Evolutionary conservation across 1,139 yeast species (phyloP).

Genomic region (Entelexis paramagnoliae): DNA sequence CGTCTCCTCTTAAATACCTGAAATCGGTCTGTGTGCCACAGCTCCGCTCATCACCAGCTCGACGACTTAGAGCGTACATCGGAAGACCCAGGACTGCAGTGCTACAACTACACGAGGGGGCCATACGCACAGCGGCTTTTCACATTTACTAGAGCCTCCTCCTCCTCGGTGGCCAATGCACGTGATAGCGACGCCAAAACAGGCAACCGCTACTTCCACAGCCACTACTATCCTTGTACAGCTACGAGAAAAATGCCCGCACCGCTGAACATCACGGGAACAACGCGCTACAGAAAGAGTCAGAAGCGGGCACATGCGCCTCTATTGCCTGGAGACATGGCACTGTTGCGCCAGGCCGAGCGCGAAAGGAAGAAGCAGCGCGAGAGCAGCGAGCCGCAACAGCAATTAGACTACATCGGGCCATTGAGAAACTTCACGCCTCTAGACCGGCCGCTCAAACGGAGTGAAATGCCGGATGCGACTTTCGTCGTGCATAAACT

Average conservation of each 20-base stretch:
- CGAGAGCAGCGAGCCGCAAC: conserved; percentile 16
- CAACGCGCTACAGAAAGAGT: conserved; percentile 10
- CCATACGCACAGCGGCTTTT: no score
- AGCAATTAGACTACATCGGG: conserved; percentile 26
- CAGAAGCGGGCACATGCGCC: conserved; percentile 20
- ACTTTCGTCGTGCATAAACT: conserved; percentile 24
- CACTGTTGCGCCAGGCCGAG: conserved; percentile 27
- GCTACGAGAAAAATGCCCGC: not conserved
- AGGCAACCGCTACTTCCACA: no score
- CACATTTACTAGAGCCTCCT: no score
- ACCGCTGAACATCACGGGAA: conserved; percentile 11
- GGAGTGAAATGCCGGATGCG: conserved; percentile 19
- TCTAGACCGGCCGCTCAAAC: conserved; percentile 20
- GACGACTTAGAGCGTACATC: no score
- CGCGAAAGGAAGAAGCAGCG: conserved; percentile 24
- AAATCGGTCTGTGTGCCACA: no score
- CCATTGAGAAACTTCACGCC: conserved; percentile 22
- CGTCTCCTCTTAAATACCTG: no score
- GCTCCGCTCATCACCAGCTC: no score
- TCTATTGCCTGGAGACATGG: conserved; percentile 29
- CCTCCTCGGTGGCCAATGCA: not conserved
- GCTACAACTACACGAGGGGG: no score
- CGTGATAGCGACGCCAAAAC: not conserved
- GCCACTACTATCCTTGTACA: no score
- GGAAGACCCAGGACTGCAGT: no score